A percentile compares a stretch with the other conserved stretches of the same genome.
Conservation (phyloP, 371 early-diverging fungal species). For the Apophysomyces ossiformis region DNA sequence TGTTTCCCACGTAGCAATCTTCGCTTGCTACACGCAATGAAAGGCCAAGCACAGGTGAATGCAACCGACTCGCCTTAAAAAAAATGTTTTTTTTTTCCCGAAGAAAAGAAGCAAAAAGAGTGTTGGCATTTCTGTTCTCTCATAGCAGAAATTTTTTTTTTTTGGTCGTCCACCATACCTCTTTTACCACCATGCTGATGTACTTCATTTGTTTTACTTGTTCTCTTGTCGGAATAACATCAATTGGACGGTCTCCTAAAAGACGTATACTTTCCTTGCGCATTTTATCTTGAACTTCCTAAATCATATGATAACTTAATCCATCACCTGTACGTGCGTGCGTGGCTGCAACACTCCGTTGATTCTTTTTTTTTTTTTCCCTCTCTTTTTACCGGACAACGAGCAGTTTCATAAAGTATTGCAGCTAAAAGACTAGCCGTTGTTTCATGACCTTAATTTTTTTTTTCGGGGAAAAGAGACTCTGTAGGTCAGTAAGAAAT, state of each 20-base stretch:
- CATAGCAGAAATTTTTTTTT: background rate
- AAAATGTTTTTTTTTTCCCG: too few species aligned
- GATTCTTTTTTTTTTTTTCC: too few species aligned
- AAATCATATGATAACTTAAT: too few species aligned
- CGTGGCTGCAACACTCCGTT: too few species aligned
- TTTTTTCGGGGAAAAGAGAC: too few species aligned
- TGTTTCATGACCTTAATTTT: conserved; percentile 19
- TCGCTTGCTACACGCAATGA: conserved; percentile 12
- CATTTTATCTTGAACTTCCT: conserved; percentile 53
- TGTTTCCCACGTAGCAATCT: conserved; percentile 17
- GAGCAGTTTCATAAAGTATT: conserved; percentile 22
- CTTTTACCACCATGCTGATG: conserved; percentile 18
- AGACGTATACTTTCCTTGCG: conserved; percentile 53
- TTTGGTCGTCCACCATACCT: background rate
- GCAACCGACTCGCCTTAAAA: conserved; percentile 10
- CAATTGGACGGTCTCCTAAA: conserved; percentile 50
- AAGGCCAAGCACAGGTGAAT: conserved; percentile 8
- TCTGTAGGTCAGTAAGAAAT: background rate
- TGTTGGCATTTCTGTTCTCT: background rate
- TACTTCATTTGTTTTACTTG: conserved; percentile 10
- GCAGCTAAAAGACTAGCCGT: conserved; percentile 19
- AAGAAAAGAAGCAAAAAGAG: too few species aligned
- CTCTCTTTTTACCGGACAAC: conserved; percentile 11
- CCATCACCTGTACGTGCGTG: too few species aligned
- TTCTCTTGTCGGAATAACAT: conserved; percentile 38